Conservation (phyloP, 306 rosid species). For the Castanopsis chinensis region DNA sequence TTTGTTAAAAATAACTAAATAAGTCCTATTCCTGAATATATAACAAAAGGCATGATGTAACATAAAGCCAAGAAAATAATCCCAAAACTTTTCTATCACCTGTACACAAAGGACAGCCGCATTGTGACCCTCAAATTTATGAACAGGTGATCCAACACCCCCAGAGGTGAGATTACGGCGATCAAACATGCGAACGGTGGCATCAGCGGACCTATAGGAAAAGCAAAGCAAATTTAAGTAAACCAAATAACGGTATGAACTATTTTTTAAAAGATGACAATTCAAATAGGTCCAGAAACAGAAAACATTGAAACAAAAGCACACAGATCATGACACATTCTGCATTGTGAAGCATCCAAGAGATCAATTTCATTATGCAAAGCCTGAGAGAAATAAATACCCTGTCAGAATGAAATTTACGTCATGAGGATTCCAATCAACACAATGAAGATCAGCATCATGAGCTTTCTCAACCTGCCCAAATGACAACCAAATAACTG, state of each 20-base stretch:
- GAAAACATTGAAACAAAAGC: constrained; percentile 6
- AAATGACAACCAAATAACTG: constrained; percentile 10
- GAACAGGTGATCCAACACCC: constrained; percentile 37
- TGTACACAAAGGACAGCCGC: constrained; percentile 50
- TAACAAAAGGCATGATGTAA: neutral
- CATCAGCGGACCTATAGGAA: constrained; percentile 81
- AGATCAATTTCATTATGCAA: neutral
- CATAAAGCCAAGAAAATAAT: neutral
- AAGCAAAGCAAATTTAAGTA: neutral
- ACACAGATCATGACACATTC: neutral
- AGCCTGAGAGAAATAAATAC: constrained; percentile 35
- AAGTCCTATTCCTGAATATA: neutral
- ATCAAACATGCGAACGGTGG: constrained; percentile 87
- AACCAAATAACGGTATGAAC: neutral
- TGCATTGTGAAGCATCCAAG: neutral
- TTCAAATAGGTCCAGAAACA: neutral
- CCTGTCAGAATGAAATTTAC: constrained; percentile 86
- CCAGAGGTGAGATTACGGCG: constrained; percentile 71
- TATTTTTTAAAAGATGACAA: neutral
- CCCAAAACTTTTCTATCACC: constrained; percentile 17
- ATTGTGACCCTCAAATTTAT: constrained; percentile 42
- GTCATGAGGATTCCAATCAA: constrained; percentile 98
- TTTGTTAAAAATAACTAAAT: neutral
- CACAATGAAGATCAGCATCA: constrained; percentile 96
- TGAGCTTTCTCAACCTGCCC: constrained; percentile 93